These are phyloP conservation scores for Stephanodiscus minutulus DNA, from an alignment of 108 stramenopile species.

Conservation along the genomic window DNA sequence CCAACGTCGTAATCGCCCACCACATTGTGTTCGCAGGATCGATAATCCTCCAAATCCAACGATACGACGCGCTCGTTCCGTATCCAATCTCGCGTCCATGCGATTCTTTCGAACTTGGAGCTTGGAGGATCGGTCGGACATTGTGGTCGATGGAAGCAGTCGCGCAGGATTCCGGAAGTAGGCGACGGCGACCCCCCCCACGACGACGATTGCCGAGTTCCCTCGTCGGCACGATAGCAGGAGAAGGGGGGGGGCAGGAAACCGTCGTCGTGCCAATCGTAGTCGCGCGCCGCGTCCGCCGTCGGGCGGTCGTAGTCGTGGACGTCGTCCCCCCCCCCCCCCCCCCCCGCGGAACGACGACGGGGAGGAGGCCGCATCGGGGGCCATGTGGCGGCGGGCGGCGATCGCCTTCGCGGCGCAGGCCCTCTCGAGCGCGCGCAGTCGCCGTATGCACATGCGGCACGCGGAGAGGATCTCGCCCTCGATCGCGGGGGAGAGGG, in stretches of 20 bases:
- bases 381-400: too few relatives aligned
- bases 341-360: slow-evolving; percentile 22
- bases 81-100: slow-evolving; percentile 38
- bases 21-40: slow-evolving; percentile 3
- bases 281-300: slow-evolving; percentile 26
- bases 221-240: background rate
- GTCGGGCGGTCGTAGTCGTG: slow-evolving; percentile 40
- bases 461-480: slow-evolving; percentile 27
- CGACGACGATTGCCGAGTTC: background rate
- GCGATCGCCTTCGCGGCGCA: slow-evolving; percentile 33
- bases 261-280: slow-evolving; percentile 55
- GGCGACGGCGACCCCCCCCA: too few relatives aligned
- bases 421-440: slow-evolving; percentile 31
- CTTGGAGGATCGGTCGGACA: slow-evolving; percentile 31
- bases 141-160: slow-evolving; percentile 34
- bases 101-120: slow-evolving; percentile 33
- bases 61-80: slow-evolving; percentile 36
- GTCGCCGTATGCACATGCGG: slow-evolving; percentile 28
- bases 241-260: slow-evolving; percentile 29
- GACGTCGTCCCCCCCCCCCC: slow-evolving; percentile 46
- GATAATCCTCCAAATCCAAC: slow-evolving; percentile 33
- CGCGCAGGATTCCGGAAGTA: slow-evolving; percentile 12
- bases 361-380: too few relatives aligned
- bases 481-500: slow-evolving; percentile 19
- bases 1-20: too few relatives aligned